Conservation (phyloP, 2,329 filamentous ascomycete genomes). For the Curvularia hawaiiensis region DNA sequence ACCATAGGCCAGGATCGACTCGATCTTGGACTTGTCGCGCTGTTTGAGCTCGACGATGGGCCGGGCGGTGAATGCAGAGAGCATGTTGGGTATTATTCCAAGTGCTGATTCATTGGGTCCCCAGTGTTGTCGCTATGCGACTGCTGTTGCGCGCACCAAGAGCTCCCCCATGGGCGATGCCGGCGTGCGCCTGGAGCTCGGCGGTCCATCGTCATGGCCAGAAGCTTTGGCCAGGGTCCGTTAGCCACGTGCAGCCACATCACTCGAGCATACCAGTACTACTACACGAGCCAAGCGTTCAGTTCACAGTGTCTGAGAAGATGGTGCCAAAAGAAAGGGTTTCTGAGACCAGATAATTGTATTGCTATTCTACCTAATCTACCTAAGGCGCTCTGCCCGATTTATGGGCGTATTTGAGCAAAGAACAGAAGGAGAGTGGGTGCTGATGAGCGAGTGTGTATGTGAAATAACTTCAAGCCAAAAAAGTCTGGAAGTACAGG, state of each 20-base stretch:
- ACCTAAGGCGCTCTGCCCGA: constrained; percentile 18
- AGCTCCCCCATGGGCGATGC: constrained; percentile 31
- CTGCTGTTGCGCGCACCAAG: constrained; percentile 18
- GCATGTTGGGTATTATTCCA: constrained; percentile 62
- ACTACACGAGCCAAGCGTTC: background rate
- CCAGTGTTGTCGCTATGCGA: constrained; percentile 23
- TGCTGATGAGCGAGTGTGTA: constrained; percentile 23
- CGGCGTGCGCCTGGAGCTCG: constrained; percentile 17
- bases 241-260: constrained; percentile 21
- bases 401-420: constrained; percentile 17
- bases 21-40: constrained; percentile 96
- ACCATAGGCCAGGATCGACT: constrained; percentile 92
- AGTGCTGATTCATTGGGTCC: constrained; percentile 20
- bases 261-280: background rate
- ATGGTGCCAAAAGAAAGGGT: background rate
- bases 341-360: constrained; percentile 8
- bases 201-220: constrained; percentile 34
- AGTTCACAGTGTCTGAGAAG: no score
- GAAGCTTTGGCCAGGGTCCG: constrained; percentile 20
- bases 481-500: constrained; percentile 13
- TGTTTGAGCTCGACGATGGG: constrained; percentile 96
- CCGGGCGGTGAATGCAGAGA: constrained; percentile 95
- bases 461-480: constrained; percentile 5
- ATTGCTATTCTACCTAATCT: constrained; percentile 20
- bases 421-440: constrained; percentile 20